Percentiles rank a stretch among this genome's conserved stretches.
Conservation (phyloP, 1,284 basidiomycete species). For the Trametes polyzona region DNA sequence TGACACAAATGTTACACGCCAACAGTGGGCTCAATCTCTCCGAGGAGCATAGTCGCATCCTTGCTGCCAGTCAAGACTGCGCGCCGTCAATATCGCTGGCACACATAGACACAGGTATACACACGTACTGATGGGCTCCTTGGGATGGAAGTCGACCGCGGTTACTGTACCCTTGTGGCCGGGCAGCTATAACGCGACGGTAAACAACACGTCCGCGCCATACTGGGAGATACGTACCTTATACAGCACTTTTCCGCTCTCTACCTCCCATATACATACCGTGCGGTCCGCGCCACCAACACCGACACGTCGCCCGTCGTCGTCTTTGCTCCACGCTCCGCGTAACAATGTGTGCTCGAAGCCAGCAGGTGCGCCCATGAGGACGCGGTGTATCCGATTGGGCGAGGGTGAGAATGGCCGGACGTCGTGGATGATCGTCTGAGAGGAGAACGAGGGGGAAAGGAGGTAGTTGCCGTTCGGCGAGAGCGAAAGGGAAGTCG, state of each 20-base stretch:
- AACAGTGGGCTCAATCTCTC: conserved; percentile 74
- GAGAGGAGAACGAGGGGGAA: conserved; percentile 87
- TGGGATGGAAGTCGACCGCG: conserved; percentile 88
- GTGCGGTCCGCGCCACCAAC: conserved; percentile 83
- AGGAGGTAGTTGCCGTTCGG: conserved; percentile 86
- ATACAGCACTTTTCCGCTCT: conserved; percentile 82
- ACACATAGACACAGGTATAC: background rate
- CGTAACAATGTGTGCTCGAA: conserved; percentile 85
- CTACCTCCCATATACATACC: conserved; percentile 94
- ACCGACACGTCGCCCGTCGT: conserved; percentile 71
- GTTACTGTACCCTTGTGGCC: conserved; percentile 95
- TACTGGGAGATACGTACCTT: conserved; percentile 71
- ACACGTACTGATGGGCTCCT: conserved; percentile 85
- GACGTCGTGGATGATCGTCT: conserved; percentile 86
- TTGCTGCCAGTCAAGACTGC: conserved; percentile 86
- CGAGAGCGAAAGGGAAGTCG: conserved; percentile 86
- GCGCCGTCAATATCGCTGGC: conserved; percentile 13
- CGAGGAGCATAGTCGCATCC: conserved; percentile 87
- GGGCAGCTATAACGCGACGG: conserved; percentile 60
- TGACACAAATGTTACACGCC: conserved; percentile 25
- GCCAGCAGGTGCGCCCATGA: conserved; percentile 86
- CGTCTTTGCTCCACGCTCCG: conserved; percentile 83
- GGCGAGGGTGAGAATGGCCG: conserved; percentile 88
- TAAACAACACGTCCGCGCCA: no score
- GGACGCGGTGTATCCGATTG: conserved; percentile 76